A percentile compares a stretch with the other conserved stretches of the same genome.
These are phyloP conservation scores for Cercospora zeina DNA, from an alignment of 2,329 filamentous ascomycete species.

Conservation along the genomic window DNA sequence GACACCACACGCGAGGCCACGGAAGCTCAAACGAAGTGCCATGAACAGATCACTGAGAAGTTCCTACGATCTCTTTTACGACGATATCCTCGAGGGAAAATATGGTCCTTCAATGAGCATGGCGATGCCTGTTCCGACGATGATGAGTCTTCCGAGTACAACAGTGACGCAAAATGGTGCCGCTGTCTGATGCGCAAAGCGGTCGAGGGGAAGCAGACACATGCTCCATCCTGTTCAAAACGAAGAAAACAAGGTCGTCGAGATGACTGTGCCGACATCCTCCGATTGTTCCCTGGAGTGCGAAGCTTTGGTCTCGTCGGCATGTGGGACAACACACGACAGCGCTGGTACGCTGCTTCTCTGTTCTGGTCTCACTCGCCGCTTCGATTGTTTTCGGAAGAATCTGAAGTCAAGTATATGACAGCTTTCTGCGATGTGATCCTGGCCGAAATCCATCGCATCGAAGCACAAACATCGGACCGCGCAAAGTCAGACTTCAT, in stretches of 20 bases:
- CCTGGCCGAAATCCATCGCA: constrained; percentile 45
- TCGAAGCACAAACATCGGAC: constrained; percentile 46
- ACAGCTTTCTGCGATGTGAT: constrained; percentile 48
- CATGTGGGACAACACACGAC: constrained; percentile 52
- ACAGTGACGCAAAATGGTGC: constrained; percentile 24
- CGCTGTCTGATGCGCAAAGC: constrained; percentile 3
- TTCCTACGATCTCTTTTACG: constrained; percentile 34
- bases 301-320: constrained; percentile 54
- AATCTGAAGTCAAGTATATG: constrained; percentile 44
- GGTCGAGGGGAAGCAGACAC: constrained; percentile 14
- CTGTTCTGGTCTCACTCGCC: constrained; percentile 51
- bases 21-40: constrained; percentile 16
- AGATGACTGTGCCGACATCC: constrained; percentile 37
- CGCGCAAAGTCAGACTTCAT: constrained; percentile 56
- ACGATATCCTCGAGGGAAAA: constrained; percentile 40
- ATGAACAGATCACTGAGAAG: constrained; percentile 28
- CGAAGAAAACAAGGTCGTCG: constrained; percentile 30
- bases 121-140: constrained; percentile 34
- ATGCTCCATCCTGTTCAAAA: constrained; percentile 24
- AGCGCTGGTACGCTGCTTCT: constrained; percentile 38
- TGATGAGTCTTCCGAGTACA: constrained; percentile 33
- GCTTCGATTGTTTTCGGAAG: constrained; percentile 45
- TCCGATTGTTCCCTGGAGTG: constrained; percentile 48
- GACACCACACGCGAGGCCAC: constrained; percentile 14
- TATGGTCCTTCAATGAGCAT: constrained; percentile 40